Evolutionary conservation across 305 asterid genomes (phyloP), one percentile per base, ranked within the genome.

Genomic region (Withania somnifera): DNA sequence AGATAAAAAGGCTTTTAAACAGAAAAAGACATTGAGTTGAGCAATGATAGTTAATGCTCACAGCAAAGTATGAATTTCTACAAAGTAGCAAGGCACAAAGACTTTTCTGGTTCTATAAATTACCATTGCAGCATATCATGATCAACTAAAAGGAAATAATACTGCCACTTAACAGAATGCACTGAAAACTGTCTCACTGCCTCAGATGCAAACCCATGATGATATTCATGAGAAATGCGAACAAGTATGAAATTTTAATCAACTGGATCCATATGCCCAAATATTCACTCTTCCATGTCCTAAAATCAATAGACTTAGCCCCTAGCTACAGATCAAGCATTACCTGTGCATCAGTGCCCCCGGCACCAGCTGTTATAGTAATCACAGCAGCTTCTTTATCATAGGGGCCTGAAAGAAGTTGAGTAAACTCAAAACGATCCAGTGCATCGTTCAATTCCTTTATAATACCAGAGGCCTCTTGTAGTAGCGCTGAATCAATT

Each of bases 301-400:
- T 66, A 34, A 66, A 34, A 42, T 71, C 40, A 28, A 51, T 51
- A 50, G 53, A 11, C 9, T 32, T 17, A 20, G 32, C 42, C 57
- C 54, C 38, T 47, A 13, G 61, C 76, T 45, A 60, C 40, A 64
- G 78, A 85, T 42, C 36, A 10, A 50, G 77, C 63, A 47, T 90
- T 91, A 96, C 99, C 99, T 96, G 99, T 57, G 99, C 99, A 84
- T 96, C 99, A 81, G 99, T 96, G 69, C 99, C 98, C 68, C 99
- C 98, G 0, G 98, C 98, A 84, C 99, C 99, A 77, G 98, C 98
- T 57, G 98, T 85, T 73, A 94, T 93, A 79, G 85, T 88, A 80
- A 96, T 81, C 52, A 94, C 92, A 53, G 97, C 98, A 36, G 98
- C 95, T 90, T 96, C 99, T 88, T 92, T 96, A 84, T 96, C 99